Base-by-base conservation (phyloP, 176 grass and related monocot genomes). In the Luzula sylvatica region DNA sequence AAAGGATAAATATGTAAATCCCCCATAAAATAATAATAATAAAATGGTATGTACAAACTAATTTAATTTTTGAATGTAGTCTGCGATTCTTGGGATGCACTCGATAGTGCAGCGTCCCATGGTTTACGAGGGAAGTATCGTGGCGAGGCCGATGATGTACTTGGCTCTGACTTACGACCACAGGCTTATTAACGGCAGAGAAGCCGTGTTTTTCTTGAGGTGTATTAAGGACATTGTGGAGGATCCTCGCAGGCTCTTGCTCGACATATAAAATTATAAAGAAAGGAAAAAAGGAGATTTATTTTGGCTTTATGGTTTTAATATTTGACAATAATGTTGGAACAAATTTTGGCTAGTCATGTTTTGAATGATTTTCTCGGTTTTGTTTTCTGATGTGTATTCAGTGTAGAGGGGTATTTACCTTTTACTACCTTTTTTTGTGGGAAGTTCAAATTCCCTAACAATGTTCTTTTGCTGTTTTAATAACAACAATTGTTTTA, bases 211-310 rank as follows among this genome's bases (percentile, higher is more conserved):
- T 74, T 93, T 93, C 65, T 62, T 93, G 45, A 72, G 87, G 7
- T 73, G 87, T 50, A 93, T 93, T 52, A 93, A 86, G 69, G 87
- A 93, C 46, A 71, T 86, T 4, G 87, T 93, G 2, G 87, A 93
- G 58, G 87, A 93, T 71, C 80, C 87, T 0, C 70, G 81, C 58
- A 73, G 76, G 59, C 72, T 93, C 59, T n/a, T n/a, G n/a, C 81
- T 93, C 50, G 30, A 35, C 30, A 35, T 35, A 77, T 93, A 1
- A 77, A 86, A 72, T 70, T 90, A 65, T 90, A 67, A 52, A 0
- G 23, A 30, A 30, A 32, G 5, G 2, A 2, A 7, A 38, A 2
- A 20, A 20, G 0, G 44, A 26, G 38, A 43, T 51, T 65, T 78
- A 56, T 57, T 67, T n/a, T n/a, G n/a, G n/a, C n/a, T n/a, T n/a